Percentiles rank a stretch among this genome's conserved stretches.
These are phyloP conservation scores for Apophysomyces variabilis DNA, from an alignment of 371 early-diverging fungal genomes.

Conservation along the genomic window DNA sequence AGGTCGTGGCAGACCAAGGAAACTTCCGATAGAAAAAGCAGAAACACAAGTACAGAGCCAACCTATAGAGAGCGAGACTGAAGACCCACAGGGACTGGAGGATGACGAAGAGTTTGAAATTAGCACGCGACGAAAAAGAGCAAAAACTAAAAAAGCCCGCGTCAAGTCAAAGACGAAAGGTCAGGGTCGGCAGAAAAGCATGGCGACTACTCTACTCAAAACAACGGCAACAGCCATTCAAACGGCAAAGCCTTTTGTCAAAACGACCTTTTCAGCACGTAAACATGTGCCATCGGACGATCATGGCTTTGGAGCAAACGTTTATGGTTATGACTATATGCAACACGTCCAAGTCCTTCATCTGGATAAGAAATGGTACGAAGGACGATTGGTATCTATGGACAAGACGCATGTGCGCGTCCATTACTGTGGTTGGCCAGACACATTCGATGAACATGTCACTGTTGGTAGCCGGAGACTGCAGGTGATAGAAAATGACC, in stretches of 20 bases:
- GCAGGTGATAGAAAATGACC: constrained; percentile 44
- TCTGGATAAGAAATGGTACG: constrained; percentile 56
- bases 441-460: constrained; percentile 64
- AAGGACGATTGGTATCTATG: constrained; percentile 54
- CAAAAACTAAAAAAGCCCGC: neutral
- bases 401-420: constrained; percentile 54
- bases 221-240: too few species aligned
- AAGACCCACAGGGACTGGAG: neutral
- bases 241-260: neutral
- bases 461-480: constrained; percentile 58
- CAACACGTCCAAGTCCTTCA: constrained; percentile 57
- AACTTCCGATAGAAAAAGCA: neutral
- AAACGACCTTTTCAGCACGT: constrained; percentile 3
- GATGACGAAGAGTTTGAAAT: constrained; percentile 11
- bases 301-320: constrained; percentile 49
- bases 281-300: constrained; percentile 9
- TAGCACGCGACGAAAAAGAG: neutral
- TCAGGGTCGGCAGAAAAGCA: neutral
- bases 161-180: neutral
- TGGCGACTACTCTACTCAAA: too few species aligned
- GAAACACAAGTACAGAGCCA: neutral
- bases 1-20: constrained; percentile 18
- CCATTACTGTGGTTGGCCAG: constrained; percentile 66
- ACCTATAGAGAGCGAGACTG: constrained; percentile 15
- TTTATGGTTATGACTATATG: constrained; percentile 62